A percentile compares a stretch with the other conserved stretches of the same genome.
These are phyloP conservation scores for Solanum chmielewskii DNA, from an alignment of 257 asterid species.

Conservation along the genomic window DNA sequence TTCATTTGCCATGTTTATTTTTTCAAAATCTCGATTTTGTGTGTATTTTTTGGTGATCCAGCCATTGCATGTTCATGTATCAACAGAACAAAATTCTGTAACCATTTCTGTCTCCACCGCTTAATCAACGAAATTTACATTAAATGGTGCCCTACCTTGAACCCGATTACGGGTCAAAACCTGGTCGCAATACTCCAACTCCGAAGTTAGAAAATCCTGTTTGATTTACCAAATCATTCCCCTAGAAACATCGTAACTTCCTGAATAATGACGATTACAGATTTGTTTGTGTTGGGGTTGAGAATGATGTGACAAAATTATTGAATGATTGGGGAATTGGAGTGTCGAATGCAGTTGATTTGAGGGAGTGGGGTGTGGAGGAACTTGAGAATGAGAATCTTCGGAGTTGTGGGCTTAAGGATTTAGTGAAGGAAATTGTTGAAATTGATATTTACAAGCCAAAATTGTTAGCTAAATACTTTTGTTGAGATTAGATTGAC, in stretches of 20 bases:
- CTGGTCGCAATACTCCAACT: constrained; percentile 44
- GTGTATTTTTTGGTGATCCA: constrained; percentile 1
- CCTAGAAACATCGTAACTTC: constrained; percentile 15
- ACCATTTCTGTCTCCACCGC: background rate
- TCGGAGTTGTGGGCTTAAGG: background rate
- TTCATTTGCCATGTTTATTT: too few species aligned
- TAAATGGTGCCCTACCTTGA: constrained; percentile 43
- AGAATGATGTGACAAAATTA: constrained; percentile 25
- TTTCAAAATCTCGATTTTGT: too few species aligned
- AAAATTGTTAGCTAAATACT: background rate
- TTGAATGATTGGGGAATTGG: constrained; percentile 16
- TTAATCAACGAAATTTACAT: constrained; percentile 33
- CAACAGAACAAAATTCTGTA: constrained; percentile 7
- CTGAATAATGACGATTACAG: constrained; percentile 17
- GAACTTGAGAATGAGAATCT: background rate
- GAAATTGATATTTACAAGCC: background rate
- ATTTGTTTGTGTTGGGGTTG: constrained; percentile 47
- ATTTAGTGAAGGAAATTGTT: background rate
- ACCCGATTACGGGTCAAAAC: background rate
- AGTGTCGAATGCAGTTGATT: background rate
- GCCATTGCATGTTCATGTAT: constrained; percentile 23
- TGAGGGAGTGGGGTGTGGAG: background rate
- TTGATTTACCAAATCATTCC: constrained; percentile 37
- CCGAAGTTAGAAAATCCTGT: constrained; percentile 28
- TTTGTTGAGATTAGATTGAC: too few species aligned